Conservation (phyloP, 352 stramenopile genomes). For the Globisporangium takayamanum region DNA sequence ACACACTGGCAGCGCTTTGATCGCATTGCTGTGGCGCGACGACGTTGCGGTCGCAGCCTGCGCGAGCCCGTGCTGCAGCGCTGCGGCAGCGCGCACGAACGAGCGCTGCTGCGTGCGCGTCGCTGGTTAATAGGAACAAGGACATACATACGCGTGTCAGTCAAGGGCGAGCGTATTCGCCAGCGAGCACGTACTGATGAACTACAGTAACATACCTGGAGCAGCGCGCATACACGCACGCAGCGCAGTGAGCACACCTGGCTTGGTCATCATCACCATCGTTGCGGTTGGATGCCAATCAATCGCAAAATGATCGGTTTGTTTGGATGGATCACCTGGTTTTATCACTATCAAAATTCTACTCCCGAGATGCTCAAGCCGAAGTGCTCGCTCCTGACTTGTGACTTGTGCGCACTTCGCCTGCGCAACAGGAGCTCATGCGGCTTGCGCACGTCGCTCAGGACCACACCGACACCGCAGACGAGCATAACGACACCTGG, state of each 20-base stretch:
- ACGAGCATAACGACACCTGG: too few relatives aligned
- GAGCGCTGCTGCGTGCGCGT: not conserved
- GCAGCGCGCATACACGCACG: not conserved
- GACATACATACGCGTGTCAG: not conserved
- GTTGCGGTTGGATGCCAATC: too few relatives aligned
- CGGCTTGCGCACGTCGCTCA: too few relatives aligned
- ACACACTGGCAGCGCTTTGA: conserved; percentile 1
- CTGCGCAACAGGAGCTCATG: too few relatives aligned
- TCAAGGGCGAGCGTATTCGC: not conserved
- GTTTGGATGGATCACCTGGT: too few relatives aligned
- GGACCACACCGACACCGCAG: too few relatives aligned
- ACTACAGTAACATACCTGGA: not conserved
- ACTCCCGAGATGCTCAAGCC: too few relatives aligned
- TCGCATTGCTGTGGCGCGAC: not conserved
- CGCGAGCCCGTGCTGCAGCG: not conserved
- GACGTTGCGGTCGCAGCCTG: not conserved
- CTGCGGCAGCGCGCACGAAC: not conserved
- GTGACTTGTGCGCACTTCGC: too few relatives aligned
- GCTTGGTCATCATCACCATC: too few relatives aligned
- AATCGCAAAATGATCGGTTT: too few relatives aligned
- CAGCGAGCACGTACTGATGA: not conserved
- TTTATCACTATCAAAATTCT: too few relatives aligned
- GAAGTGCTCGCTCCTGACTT: too few relatives aligned
- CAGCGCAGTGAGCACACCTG: not conserved
- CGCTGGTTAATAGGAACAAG: not conserved